Base-by-base conservation (phyloP, 108 stramenopile genomes). In the Seminavis robusta region DNA sequence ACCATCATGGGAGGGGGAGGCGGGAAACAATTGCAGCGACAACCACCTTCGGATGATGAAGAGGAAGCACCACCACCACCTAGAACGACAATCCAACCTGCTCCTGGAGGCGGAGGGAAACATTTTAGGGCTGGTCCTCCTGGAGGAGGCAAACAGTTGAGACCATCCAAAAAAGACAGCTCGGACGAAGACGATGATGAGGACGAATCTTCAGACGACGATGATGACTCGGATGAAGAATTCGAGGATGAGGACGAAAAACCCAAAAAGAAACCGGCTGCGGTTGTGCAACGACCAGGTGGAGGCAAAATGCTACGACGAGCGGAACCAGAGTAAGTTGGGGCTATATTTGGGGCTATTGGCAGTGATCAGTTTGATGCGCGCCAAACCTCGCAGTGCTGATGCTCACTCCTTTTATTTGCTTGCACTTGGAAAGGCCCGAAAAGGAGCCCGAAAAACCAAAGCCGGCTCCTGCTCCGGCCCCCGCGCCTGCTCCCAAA, bases 21-120 rank as follows among this genome's bases (percentile, higher is more conserved):
- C 2, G 57, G 57, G 13, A 59, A 58, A 57, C 29, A 44, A 53
- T 2, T 40, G 53, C 9, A 45, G 33, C 32, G 61, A 62, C 15
- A 52, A 61, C 37, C 61, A 70, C 31, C 55, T 62, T n/a, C n/a
- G 1, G 69, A 70, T 29, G 67, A 52, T 33, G 39, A 52, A 1
- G 59, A 61, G 4, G 38, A 47, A n/a, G 52, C 46, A n/a, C n/a
- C n/a, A n/a, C n/a, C n/a, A n/a, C n/a, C n/a, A n/a, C n/a, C n/a
- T n/a, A n/a, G n/a, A n/a, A n/a, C n/a, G n/a, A n/a, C n/a, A n/a
- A n/a, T n/a, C n/a, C n/a, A n/a, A n/a, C n/a, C n/a, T n/a, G n/a
- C n/a, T n/a, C n/a, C n/a, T n/a, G n/a, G n/a, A n/a, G n/a, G n/a
- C n/a, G n/a, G n/a, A n/a, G n/a, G n/a, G n/a, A n/a, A n/a, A n/a